Base-by-base conservation (phyloP, 495 filamentous ascomycete genomes). In the Amphirosellinia nigrospora region DNA sequence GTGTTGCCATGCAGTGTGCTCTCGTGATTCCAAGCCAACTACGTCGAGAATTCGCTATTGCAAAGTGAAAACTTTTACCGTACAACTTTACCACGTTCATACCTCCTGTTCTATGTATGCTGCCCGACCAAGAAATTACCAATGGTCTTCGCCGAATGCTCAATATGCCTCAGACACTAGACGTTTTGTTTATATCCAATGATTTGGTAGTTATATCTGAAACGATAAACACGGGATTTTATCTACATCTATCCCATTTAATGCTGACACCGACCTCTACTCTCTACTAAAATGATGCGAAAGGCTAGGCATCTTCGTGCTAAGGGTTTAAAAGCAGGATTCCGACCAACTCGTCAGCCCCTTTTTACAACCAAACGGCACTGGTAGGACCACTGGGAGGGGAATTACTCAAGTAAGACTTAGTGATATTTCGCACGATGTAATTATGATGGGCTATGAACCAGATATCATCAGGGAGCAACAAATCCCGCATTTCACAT, bases 381-480 rank as follows among this genome's bases (percentile, higher is more conserved):
- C 38, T 16, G 19, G 38, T 56, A 62, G 26, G 26, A 58, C 52
- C 19, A 34, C 26, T 36, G 13, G 38, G 21, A 59, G 52, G 4
- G 38, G 38, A 48, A 3, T 46, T 55, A 5, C 19, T 39, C n/a
- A 48, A 5, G 28, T 61, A 46, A 13, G 34, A 4, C 36, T 55
- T 28, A 52, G 13, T 15, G 38, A 26, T 55, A 21, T 11, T 58
- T 63, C 45, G 43, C 58, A 69, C 58, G 45, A 16, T 34, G 61
- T 16, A 9, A 50, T 59, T 3, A 16, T 28, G 41, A 43, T 19
- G 7, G 30, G 21, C 26, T 58, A 39, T 48, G 39, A 67, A 82
- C 82, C 80, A 88, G 3, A 82, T 85, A 78, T 85, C 68, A 28
- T 75, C 80, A 71, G 85, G 83, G 68, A 86, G 73, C 4, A 70